These are phyloP conservation scores for Mycosphaerella arachidis DNA, from an alignment of 2,329 filamentous ascomycete genomes.

Conservation along the genomic window DNA sequence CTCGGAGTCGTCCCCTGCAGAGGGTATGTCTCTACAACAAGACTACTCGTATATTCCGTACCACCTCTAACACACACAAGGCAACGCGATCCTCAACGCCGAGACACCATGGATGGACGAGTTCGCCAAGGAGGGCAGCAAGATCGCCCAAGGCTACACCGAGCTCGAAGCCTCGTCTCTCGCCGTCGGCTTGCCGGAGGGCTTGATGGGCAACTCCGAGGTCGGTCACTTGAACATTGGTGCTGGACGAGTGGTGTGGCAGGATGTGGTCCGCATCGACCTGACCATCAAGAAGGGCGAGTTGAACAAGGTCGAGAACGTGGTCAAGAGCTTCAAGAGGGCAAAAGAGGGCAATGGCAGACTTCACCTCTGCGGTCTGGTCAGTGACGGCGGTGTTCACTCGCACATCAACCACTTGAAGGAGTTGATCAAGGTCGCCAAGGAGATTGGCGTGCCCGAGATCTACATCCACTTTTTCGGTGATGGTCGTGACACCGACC, in stretches of 20 bases:
- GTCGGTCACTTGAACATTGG: constrained; percentile 99
- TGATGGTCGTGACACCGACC: constrained; percentile 95
- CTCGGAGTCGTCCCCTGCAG: constrained; percentile 69
- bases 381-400: constrained; percentile 94
- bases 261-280: constrained; percentile 87
- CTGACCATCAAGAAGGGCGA: constrained; percentile 82
- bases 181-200: constrained; percentile 91
- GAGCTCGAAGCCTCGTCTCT: constrained; percentile 94
- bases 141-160: constrained; percentile 77
- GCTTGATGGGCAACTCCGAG: constrained; percentile 98
- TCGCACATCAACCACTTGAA: constrained; percentile 92
- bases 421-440: constrained; percentile 81
- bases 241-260: constrained; percentile 95
- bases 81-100: constrained; percentile 91
- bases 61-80: not conserved
- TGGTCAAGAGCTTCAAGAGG: constrained; percentile 70
- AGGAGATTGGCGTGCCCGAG: constrained; percentile 78
- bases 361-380: constrained; percentile 84
- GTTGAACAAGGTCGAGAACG: constrained; percentile 68
- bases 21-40: constrained; percentile 35
- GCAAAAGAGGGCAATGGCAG: constrained; percentile 87
- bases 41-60: constrained; percentile 11
- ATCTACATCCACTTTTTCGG: constrained; percentile 99
- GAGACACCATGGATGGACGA: constrained; percentile 93
- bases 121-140: constrained; percentile 62